Base-by-base conservation (phyloP, 805 yeast species). In the Yarrowia yakushimensis region DNA sequence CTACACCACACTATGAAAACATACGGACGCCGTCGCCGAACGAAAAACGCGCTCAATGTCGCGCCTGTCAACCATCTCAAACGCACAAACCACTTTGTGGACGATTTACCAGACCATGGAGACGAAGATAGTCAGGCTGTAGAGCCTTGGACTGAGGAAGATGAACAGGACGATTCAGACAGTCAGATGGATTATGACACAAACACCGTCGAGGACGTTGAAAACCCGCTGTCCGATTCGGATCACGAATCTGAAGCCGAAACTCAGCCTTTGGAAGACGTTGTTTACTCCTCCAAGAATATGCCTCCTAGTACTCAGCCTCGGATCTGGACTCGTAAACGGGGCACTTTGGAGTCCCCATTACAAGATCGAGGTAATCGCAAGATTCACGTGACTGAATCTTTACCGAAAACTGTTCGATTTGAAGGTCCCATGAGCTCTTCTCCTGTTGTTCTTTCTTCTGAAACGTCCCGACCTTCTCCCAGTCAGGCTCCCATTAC, bases 261-360 rank as follows among this genome's bases (percentile, higher is more conserved):
- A 9, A 45, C 52, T 6, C 52, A 45, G 18, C 52, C 20, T 5
- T 25, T 33, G 11, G 30, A 41, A 1, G 33, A 43, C 22, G 22
- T 17, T 33, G 25, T 45, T 27, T n/a, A 12, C 4, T 27, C 17
- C 50, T 27, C 17, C 36, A 27, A 18, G 11, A 25, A 30, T 15
- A 41, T 41, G 25, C 52, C 52, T 13, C 57, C 57, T 2, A 48
- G 57, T n/a, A 48, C 57, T 1, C 57, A 48, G 22, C 57, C 57
- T 11, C 41, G 41, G 1, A 48, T 22, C 28, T 31, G 41, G 57
- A 20, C 37, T 15, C 25, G 31, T 17, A 34, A 52, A 25, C 42
- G 59, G 8, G 33, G 12, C 2, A 41, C 57, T n/a, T 5, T 23
- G 15, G 57, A 48, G 22, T 48, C 57, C 13, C 57, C 57, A 6